A percentile compares a stretch with the other conserved stretches of the same genome.
Evolutionary conservation across 1,284 basidiomycete species (phyloP).

Genomic region (Gastroboletus turbinatus): DNA sequence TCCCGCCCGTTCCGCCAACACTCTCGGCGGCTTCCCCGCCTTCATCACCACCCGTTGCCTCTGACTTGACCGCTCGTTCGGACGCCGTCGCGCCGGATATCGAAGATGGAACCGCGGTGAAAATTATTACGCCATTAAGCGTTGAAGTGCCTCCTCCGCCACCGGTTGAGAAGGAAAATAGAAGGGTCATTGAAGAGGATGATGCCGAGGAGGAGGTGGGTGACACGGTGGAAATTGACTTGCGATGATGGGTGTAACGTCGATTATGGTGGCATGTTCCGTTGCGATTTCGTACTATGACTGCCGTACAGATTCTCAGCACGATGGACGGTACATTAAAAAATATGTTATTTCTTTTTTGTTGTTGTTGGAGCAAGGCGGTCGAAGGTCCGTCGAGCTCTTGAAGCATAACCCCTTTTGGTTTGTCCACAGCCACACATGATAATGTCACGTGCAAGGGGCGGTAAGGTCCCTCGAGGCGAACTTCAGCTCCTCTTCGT

Average conservation of each 20-base stretch:
- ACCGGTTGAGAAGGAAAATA: slow-evolving; percentile 67
- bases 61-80: not conserved
- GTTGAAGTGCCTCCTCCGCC: slow-evolving; percentile 78
- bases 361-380: not conserved
- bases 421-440: slow-evolving; percentile 8
- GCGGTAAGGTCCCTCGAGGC: not conserved
- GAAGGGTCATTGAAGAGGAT: slow-evolving; percentile 40
- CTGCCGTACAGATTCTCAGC: not conserved
- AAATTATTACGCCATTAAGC: slow-evolving; percentile 53
- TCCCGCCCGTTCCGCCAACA: slow-evolving; percentile 10
- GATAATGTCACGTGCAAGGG: slow-evolving; percentile 18
- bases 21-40: slow-evolving; percentile 11
- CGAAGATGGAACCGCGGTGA: slow-evolving; percentile 29
- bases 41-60: slow-evolving; percentile 18
- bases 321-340: slow-evolving; percentile 8
- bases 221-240: slow-evolving; percentile 65
- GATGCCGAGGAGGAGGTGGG: slow-evolving; percentile 69
- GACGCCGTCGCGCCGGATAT: slow-evolving; percentile 2
- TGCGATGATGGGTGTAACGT: slow-evolving; percentile 18
- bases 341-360: slow-evolving; percentile 10
- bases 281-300: not conserved
- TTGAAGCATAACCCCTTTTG: too few relatives aligned
- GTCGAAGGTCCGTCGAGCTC: too few relatives aligned
- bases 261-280: not conserved
- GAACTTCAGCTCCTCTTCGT: not conserved